phyloP scores from a whole-genome alignment of 2,329 filamentous ascomycete species.

The Proliferodiscus dingleyae region DNA sequence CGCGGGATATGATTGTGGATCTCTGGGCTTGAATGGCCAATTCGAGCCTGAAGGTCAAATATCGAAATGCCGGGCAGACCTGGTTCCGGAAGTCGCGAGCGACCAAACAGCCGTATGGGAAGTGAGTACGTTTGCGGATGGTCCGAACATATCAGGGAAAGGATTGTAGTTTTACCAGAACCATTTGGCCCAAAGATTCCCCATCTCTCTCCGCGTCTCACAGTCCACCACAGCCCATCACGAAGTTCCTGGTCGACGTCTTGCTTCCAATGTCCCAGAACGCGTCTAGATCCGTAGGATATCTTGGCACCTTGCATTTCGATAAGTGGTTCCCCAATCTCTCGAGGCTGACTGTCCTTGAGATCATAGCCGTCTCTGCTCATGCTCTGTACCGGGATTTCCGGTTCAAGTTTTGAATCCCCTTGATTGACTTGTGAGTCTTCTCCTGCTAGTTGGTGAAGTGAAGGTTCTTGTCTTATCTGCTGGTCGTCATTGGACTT shows the following conservation, averaged over 20 bases:
- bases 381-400: too few relatives aligned
- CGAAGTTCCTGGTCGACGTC: conserved; percentile 38
- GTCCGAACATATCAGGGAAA: conserved; percentile 90
- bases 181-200: conserved; percentile 91
- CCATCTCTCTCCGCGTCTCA: conserved; percentile 81
- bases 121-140: conserved; percentile 91
- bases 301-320: conserved; percentile 85
- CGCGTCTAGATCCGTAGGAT: conserved; percentile 70
- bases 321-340: conserved; percentile 64
- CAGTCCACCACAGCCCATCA: conserved; percentile 74
- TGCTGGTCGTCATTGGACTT: too few relatives aligned
- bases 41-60: conserved; percentile 84
- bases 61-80: conserved; percentile 70
- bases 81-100: conserved; percentile 69
- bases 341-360: conserved; percentile 11
- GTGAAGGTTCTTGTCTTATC: neutral
- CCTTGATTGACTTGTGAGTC: neutral
- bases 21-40: conserved; percentile 91
- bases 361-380: conserved; percentile 26
- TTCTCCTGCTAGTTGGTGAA: neutral
- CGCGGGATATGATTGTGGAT: conserved; percentile 91
- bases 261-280: conserved; percentile 76
- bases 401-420: too few relatives aligned
- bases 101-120: conserved; percentile 81
- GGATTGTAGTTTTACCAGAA: conserved; percentile 90